These are phyloP conservation scores for Tylopilus intermedius DNA, from an alignment of 768 basidiomycete genomes.

Conservation along the genomic window DNA sequence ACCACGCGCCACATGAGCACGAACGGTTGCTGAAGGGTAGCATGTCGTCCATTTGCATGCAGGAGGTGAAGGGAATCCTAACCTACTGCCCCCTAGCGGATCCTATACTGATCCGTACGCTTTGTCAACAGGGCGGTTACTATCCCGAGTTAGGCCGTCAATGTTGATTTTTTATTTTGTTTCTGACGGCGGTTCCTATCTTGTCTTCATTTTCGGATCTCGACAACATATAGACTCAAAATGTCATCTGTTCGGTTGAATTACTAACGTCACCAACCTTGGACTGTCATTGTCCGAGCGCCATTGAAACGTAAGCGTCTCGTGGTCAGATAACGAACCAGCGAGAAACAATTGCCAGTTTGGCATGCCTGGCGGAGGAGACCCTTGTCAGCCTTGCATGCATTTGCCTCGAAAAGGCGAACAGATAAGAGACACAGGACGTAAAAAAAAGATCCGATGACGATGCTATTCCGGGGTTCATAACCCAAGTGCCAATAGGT, in stretches of 20 bases:
- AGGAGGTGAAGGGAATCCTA: not conserved
- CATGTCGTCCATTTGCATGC: conserved; percentile 14
- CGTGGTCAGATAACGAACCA: not conserved
- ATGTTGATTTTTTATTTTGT: conserved; percentile 11
- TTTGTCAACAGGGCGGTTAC: not conserved
- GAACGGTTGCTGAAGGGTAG: conserved; percentile 7
- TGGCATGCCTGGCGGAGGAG: not conserved
- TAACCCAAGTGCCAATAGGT: conserved; percentile 8
- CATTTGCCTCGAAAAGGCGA: not conserved
- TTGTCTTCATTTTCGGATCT: conserved; percentile 22
- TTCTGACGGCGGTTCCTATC: conserved; percentile 2
- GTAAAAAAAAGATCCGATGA: conserved; percentile 11
- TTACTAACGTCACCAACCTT: conserved; percentile 11
- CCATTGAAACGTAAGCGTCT: conserved; percentile 14
- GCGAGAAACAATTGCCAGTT: not conserved
- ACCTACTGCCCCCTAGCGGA: not conserved
- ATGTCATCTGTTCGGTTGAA: conserved; percentile 9
- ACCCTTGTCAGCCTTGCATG: not conserved
- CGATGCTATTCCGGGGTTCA: conserved; percentile 8
- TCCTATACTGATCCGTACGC: conserved; percentile 16
- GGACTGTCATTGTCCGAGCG: conserved; percentile 1
- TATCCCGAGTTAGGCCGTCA: not conserved
- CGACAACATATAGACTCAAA: conserved; percentile 5
- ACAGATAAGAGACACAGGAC: not conserved
- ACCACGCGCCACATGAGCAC: conserved; percentile 10